A percentile compares a stretch with the other conserved stretches of the same genome.
phyloP scores from a whole-genome alignment of 805 yeast species.

The Pichia kluyveri region DNA sequence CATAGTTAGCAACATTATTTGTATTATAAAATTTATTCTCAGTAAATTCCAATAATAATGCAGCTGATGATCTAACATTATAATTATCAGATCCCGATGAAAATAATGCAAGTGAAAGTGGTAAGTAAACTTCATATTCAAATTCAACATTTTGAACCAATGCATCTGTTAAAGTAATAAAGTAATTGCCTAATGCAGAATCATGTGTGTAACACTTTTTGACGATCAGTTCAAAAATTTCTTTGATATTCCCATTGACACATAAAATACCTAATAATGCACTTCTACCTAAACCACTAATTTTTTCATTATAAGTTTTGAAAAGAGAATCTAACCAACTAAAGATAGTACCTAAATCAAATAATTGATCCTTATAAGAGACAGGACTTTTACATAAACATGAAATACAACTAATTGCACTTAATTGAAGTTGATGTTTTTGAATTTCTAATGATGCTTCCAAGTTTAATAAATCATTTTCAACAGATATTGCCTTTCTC shows the following conservation, averaged over 20 bases:
- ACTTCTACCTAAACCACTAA: constrained; percentile 53
- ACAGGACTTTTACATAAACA: constrained; percentile 70
- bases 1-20: constrained; percentile 45
- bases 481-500: constrained; percentile 31
- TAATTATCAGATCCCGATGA: constrained; percentile 68
- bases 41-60: constrained; percentile 55
- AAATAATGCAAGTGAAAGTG: constrained; percentile 66
- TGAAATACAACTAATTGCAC: constrained; percentile 81
- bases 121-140: constrained; percentile 50
- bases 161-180: constrained; percentile 60
- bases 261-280: constrained; percentile 65
- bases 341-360: constrained; percentile 60
- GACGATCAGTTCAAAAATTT: constrained; percentile 49
- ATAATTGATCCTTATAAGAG: constrained; percentile 41
- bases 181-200: constrained; percentile 57
- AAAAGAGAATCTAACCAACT: constrained; percentile 77
- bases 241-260: constrained; percentile 46
- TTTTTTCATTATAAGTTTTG: constrained; percentile 44
- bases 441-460: constrained; percentile 78
- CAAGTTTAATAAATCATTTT: constrained; percentile 39
- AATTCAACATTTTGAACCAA: constrained; percentile 40
- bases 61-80: constrained; percentile 64
- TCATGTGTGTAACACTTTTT: constrained; percentile 60
- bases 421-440: constrained; percentile 53
- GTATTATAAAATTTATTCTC: constrained; percentile 54